These are phyloP conservation scores for Misopates orontium DNA, from an alignment of 257 asterid species.

Conservation along the genomic window DNA sequence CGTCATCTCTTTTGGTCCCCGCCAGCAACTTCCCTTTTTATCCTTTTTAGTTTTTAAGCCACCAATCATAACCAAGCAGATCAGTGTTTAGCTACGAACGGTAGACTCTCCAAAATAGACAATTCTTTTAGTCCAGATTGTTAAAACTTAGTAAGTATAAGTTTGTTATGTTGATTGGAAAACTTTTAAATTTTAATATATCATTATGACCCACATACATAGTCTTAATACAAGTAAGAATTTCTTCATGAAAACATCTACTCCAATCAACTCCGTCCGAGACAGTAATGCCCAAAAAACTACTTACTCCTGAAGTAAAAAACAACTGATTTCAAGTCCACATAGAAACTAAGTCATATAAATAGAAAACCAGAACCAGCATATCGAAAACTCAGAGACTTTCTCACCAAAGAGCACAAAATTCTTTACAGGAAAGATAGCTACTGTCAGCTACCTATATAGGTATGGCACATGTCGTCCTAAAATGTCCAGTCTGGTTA, in stretches of 20 bases:
- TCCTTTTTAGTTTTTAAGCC: too few species aligned
- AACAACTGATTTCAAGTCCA: neutral
- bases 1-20: too few species aligned
- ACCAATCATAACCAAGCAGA: too few species aligned
- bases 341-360: slow-evolving; percentile 21
- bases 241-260: neutral
- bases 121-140: too few species aligned
- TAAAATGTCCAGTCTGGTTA: slow-evolving; percentile 75
- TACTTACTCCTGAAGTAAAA: neutral
- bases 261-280: neutral
- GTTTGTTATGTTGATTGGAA: too few species aligned
- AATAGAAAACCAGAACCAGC: neutral
- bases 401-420: neutral
- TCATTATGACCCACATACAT: too few species aligned
- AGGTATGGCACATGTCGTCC: slow-evolving; percentile 75
- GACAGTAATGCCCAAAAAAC: neutral
- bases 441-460: slow-evolving; percentile 29
- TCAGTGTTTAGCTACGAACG: too few species aligned
- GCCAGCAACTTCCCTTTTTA: too few species aligned
- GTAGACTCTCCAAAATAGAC: too few species aligned
- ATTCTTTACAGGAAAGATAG: slow-evolving; percentile 30
- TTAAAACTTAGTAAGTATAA: too few species aligned
- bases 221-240: too few species aligned
- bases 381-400: slow-evolving; percentile 2
- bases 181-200: too few species aligned